phyloP scores from a whole-genome alignment of 2,329 filamentous ascomycete species.

The Microthyrium microscopicum region DNA sequence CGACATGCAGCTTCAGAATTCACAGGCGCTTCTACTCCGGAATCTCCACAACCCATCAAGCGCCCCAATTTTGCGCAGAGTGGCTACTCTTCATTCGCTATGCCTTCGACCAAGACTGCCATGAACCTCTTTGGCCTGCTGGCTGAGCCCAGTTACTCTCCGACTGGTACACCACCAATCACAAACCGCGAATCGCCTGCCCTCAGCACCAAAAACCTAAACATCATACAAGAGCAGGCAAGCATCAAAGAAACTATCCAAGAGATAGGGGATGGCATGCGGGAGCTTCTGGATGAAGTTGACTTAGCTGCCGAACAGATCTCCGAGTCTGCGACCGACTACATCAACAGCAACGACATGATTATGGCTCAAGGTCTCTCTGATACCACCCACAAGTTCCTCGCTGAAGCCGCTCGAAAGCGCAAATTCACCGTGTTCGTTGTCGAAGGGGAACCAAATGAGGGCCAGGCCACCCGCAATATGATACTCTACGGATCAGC shows the following conservation, averaged over 20 bases:
- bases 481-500: slow-evolving; percentile 39
- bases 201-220: too few species aligned
- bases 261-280: slow-evolving; percentile 84
- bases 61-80: too few species aligned
- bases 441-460: slow-evolving; percentile 56
- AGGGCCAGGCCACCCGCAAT: slow-evolving; percentile 46
- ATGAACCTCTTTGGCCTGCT: too few species aligned
- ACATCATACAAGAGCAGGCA: too few species aligned
- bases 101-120: too few species aligned
- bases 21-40: too few species aligned
- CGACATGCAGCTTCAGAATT: slow-evolving; percentile 18
- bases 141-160: too few species aligned
- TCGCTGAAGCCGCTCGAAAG: slow-evolving; percentile 73
- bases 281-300: slow-evolving; percentile 91
- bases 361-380: slow-evolving; percentile 82
- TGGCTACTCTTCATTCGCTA: too few species aligned
- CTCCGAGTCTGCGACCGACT: slow-evolving; percentile 69
- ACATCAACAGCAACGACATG: slow-evolving; percentile 86
- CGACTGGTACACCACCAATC: too few species aligned
- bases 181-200: too few species aligned
- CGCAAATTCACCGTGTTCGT: slow-evolving; percentile 84
- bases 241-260: too few species aligned
- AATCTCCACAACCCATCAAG: too few species aligned
- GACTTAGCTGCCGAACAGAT: slow-evolving; percentile 88
- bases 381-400: slow-evolving; percentile 72